A percentile compares a stretch with the other conserved stretches of the same genome.
Evolutionary conservation across 2,329 filamentous ascomycete genomes (phyloP).

Genomic region (Dactylellina sp.): DNA sequence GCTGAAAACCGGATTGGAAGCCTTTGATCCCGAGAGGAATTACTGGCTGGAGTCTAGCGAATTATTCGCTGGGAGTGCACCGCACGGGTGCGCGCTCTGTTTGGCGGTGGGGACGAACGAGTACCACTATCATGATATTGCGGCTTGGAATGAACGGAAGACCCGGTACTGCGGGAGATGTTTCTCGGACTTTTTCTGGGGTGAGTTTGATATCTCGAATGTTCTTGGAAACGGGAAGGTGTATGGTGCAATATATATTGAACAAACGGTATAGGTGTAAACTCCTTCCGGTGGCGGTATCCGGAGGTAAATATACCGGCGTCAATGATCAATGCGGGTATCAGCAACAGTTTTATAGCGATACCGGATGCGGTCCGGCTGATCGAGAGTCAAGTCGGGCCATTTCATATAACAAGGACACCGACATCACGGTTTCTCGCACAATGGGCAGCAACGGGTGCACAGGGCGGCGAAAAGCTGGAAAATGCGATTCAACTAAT

Average conservation of each 20-base stretch:
- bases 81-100: neutral
- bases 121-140: neutral
- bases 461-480: neutral
- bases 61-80: neutral
- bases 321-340: neutral
- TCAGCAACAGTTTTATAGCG: neutral
- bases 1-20: neutral
- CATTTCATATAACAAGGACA: neutral
- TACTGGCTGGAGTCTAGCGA: neutral
- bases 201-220: neutral
- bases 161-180: neutral
- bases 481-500: neutral
- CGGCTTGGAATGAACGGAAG: neutral
- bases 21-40: neutral
- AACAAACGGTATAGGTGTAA: neutral
- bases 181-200: neutral
- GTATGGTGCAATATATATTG: neutral
- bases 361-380: neutral
- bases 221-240: too few relatives aligned
- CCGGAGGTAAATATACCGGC: neutral
- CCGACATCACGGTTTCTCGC: conserved; percentile 4
- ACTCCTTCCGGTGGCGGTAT: neutral
- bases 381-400: conserved; percentile 8
- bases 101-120: neutral
- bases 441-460: neutral